Evolutionary conservation across 2,329 filamentous ascomycete species (phyloP), one percentile per base, ranked within the genome.

Genomic region (Paracoccidioides lutzii): DNA sequence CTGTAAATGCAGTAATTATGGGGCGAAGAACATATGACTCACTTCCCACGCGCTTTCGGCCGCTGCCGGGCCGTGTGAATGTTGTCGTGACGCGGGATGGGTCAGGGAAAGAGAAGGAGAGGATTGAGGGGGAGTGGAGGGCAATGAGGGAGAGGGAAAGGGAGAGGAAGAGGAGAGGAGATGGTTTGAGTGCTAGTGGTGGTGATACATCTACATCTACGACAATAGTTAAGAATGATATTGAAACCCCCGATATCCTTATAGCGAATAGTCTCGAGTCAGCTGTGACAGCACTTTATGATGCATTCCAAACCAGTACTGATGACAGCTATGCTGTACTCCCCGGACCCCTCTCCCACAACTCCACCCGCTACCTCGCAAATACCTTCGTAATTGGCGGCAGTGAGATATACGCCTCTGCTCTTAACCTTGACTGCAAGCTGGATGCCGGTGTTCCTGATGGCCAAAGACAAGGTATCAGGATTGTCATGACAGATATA

Each of bases 11-110:
- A 15, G 88, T 97, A 53, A 85, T 98, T 63, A 98, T 98, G 93
- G 93, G 93, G 58, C 87, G 93, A 66, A 96, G 94, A 72, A 98
- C 93, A 0, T 98, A 91, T 85, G 89, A 95, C 53, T 89, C 84
- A 60, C 91, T 98, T 58, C 91, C 93, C 2, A 67, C 76, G 5
- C 79, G 77, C 53, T 90, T 93, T 68, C 80, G 90, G 2, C 93
- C 93, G 15, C 77, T 98, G 38, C 84, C 82, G 59, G 85, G 83
- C 59, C 78, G 93, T 8, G 75, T 90, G 52, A 97, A 95, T 70
- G 81, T 96, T 43, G 81, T 97, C 61, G 76, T 98, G 62, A 87
- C 83, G 50, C 63, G 71, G n/a, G 68, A 72, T 55, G 60, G 59
- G n/a, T 58, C 62, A 0, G 66, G 66, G 0, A 59, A 62, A 14